These are phyloP conservation scores for Paspalum vaginatum DNA, from an alignment of 176 grass and related monocot genomes.

Conservation along the genomic window DNA sequence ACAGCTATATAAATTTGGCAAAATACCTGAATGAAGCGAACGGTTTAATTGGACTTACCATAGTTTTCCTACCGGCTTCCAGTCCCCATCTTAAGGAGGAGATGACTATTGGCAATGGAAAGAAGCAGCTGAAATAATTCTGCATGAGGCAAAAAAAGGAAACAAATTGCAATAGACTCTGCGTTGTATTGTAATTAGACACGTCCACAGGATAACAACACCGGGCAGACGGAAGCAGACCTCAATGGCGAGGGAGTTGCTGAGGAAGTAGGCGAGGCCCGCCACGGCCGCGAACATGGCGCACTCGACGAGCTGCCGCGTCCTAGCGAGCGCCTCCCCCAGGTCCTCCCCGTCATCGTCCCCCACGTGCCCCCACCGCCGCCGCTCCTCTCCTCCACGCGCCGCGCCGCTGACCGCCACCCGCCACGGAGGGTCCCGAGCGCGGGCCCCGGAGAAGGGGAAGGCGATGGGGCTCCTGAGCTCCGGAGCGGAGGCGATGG, in stretches of 20 bases:
- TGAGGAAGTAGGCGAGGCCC: conserved; percentile 84
- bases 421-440: not conserved
- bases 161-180: not conserved
- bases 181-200: too few relatives aligned
- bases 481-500: not conserved
- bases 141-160: conserved; percentile 50
- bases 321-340: conserved; percentile 52
- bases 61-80: conserved; percentile 80
- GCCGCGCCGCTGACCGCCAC: not conserved
- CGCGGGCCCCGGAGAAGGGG: not conserved
- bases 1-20: not conserved
- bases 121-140: conserved; percentile 96
- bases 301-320: conserved; percentile 88
- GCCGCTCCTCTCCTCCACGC: not conserved
- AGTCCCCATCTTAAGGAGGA: conserved; percentile 94
- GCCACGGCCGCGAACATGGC: conserved; percentile 91
- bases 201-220: too few relatives aligned
- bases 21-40: conserved; percentile 18
- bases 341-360: conserved; percentile 26
- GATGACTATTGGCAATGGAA: conserved; percentile 87
- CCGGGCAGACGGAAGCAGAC: too few relatives aligned
- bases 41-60: conserved; percentile 54
- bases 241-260: conserved; percentile 84
- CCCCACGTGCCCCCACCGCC: not conserved
- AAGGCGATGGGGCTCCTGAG: not conserved